phyloP scores from a whole-genome alignment of 2,329 filamentous ascomycete genomes.

The Didymella segeticola region DNA sequence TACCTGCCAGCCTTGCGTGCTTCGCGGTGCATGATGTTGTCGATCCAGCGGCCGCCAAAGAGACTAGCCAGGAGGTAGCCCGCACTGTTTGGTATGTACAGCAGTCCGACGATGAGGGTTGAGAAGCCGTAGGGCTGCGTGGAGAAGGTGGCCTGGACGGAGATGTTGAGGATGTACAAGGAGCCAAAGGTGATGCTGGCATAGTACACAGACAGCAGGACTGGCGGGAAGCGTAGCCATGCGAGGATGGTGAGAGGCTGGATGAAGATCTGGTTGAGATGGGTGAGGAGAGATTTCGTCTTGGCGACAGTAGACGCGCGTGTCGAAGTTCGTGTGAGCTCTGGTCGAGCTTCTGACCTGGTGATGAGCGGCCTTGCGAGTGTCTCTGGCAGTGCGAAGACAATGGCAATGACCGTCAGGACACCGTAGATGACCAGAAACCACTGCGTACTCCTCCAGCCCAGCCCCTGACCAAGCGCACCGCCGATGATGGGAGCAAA shows the following conservation, averaged over 20 bases:
- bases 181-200: slow-evolving; percentile 49
- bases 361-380: slow-evolving; percentile 20
- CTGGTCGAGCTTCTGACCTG: slow-evolving; percentile 10
- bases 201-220: slow-evolving; percentile 49
- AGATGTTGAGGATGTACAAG: slow-evolving; percentile 51
- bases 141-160: slow-evolving; percentile 46
- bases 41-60: slow-evolving; percentile 50
- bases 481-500: slow-evolving; percentile 51
- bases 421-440: slow-evolving; percentile 49
- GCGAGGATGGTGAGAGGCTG: slow-evolving; percentile 49
- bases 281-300: slow-evolving; percentile 36
- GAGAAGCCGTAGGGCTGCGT: slow-evolving; percentile 44
- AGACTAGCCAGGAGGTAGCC: slow-evolving; percentile 47
- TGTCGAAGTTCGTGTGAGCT: slow-evolving; percentile 40
- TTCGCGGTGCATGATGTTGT: slow-evolving; percentile 51
- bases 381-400: slow-evolving; percentile 48
- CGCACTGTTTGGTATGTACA: slow-evolving; percentile 48
- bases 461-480: slow-evolving; percentile 38
- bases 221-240: slow-evolving; percentile 48
- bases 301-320: slow-evolving; percentile 44
- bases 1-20: slow-evolving; percentile 46
- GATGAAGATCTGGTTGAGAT: slow-evolving; percentile 47
- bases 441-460: slow-evolving; percentile 51
- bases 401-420: slow-evolving; percentile 39
- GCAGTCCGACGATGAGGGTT: slow-evolving; percentile 46